A percentile compares a stretch with the other conserved stretches of the same genome.
phyloP scores from a whole-genome alignment of 148 eudicot genomes.

The Vaccinium darrowii region DNA sequence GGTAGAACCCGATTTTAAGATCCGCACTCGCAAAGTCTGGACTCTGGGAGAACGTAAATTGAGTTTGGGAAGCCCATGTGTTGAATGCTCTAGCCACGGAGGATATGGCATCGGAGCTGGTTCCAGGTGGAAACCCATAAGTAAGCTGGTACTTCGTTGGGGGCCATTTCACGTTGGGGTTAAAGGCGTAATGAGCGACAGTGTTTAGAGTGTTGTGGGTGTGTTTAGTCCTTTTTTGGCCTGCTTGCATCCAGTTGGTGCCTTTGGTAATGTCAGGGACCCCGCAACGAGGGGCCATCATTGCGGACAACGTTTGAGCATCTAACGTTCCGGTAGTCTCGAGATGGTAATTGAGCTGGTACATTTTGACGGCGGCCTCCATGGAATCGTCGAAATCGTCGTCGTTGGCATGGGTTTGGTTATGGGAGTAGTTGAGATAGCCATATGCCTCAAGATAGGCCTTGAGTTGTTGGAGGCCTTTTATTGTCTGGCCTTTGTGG shows the following conservation, averaged over 20 bases:
- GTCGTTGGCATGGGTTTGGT: not conserved
- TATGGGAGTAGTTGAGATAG: slow-evolving; percentile 9
- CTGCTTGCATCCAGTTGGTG: slow-evolving; percentile 11
- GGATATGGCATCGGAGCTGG: not conserved
- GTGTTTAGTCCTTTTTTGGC: not conserved
- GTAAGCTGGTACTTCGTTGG: not conserved
- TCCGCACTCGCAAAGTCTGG: not conserved
- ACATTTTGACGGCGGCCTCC: slow-evolving; percentile 26
- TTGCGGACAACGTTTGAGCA: slow-evolving; percentile 18
- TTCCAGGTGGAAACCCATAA: slow-evolving; percentile 10
- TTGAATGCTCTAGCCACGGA: slow-evolving; percentile 18
- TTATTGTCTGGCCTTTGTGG: slow-evolving; percentile 21
- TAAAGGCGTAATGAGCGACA: slow-evolving; percentile 20
- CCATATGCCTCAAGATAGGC: slow-evolving; percentile 23
- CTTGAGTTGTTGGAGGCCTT: slow-evolving; percentile 28
- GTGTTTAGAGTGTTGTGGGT: slow-evolving; percentile 2
- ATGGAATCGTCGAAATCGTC: slow-evolving; percentile 25
- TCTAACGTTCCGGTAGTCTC: slow-evolving; percentile 27
- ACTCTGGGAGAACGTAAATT: slow-evolving; percentile 18
- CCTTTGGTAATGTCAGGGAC: slow-evolving; percentile 17
- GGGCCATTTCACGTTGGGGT: slow-evolving; percentile 23
- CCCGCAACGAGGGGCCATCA: slow-evolving; percentile 34
- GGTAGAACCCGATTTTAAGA: slow-evolving; percentile 18
- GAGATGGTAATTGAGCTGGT: slow-evolving; percentile 24
- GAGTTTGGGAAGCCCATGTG: slow-evolving; percentile 20